These are phyloP conservation scores for Aspergillus latus DNA, from an alignment of 2,329 filamentous ascomycete genomes.

Conservation along the genomic window DNA sequence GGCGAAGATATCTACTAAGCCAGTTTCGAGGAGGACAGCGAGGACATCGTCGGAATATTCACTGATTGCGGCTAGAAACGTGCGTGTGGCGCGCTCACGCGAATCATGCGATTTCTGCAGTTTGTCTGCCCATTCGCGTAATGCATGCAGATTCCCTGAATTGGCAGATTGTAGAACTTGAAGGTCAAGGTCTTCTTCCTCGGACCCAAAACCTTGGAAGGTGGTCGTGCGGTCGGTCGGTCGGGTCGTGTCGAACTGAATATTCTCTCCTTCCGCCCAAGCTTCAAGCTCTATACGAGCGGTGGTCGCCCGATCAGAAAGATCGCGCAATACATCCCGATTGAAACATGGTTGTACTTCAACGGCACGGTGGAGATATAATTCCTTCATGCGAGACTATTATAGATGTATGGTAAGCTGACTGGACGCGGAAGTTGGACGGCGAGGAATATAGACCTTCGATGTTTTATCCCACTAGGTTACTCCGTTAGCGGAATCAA, in stretches of 20 bases:
- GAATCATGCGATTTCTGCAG: conserved; percentile 63
- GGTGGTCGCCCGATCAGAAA: conserved; percentile 96
- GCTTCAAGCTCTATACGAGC: conserved; percentile 90
- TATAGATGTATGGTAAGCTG: conserved; percentile 23
- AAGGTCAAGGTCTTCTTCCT: conserved; percentile 86
- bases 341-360: conserved; percentile 99
- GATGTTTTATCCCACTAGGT: conserved; percentile 94
- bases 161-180: conserved; percentile 82
- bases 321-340: conserved; percentile 89
- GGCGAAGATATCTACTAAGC: conserved; percentile 82
- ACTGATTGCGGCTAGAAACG: conserved; percentile 85
- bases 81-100: conserved; percentile 77
- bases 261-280: conserved; percentile 94
- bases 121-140: conserved; percentile 78
- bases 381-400: conserved; percentile 90
- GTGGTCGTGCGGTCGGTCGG: conserved; percentile 40
- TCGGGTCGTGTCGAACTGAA: conserved; percentile 68
- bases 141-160: conserved; percentile 71
- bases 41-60: conserved; percentile 78
- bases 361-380: conserved; percentile 92
- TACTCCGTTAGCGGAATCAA: conserved; percentile 22
- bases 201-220: conserved; percentile 58
- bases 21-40: conserved; percentile 73
- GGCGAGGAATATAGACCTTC: conserved; percentile 58
- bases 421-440: conserved; percentile 22